A percentile compares a stretch with the other conserved stretches of the same genome.
Conservation (phyloP, 345 rosid genomes). For the Sonneratia alba region DNA sequence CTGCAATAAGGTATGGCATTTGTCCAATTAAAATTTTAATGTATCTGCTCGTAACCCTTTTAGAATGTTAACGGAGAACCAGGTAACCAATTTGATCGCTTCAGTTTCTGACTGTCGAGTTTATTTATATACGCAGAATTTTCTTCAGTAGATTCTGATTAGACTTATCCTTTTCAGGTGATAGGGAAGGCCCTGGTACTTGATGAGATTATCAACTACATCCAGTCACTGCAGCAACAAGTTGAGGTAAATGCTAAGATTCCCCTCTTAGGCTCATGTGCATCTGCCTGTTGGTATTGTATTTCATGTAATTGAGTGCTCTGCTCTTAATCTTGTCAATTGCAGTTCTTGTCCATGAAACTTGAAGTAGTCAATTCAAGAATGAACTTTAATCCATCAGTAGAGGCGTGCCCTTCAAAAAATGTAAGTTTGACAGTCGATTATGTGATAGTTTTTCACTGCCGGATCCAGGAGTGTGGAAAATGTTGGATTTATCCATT, state of each 20-base stretch:
- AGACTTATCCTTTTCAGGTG: conserved; percentile 35
- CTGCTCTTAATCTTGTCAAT: conserved; percentile 6
- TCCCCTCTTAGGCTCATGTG: background rate
- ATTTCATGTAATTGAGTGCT: background rate
- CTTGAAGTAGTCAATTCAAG: conserved; percentile 83
- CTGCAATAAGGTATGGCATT: conserved; percentile 68
- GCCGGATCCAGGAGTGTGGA: background rate
- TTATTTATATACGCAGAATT: background rate
- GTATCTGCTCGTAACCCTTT: background rate
- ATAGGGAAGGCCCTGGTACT: conserved; percentile 97
- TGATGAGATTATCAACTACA: conserved; percentile 94
- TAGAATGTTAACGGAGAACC: background rate
- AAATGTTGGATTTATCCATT: background rate
- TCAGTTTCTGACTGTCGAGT: background rate
- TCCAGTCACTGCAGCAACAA: conserved; percentile 86
- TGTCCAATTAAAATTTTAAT: background rate
- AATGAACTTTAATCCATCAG: conserved; percentile 33
- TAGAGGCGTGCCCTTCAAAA: conserved; percentile 58
- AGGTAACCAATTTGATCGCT: background rate
- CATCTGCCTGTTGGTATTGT: background rate
- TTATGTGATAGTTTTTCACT: background rate
- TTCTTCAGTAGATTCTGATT: background rate
- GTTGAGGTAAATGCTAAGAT: conserved; percentile 56
- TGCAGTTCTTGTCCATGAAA: conserved; percentile 90
- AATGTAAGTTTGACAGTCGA: conserved; percentile 40